Evolutionary conservation across 768 basidiomycete genomes (phyloP), one percentile per base, ranked within the genome.

Genomic region (Punctularia strigosozonata): DNA sequence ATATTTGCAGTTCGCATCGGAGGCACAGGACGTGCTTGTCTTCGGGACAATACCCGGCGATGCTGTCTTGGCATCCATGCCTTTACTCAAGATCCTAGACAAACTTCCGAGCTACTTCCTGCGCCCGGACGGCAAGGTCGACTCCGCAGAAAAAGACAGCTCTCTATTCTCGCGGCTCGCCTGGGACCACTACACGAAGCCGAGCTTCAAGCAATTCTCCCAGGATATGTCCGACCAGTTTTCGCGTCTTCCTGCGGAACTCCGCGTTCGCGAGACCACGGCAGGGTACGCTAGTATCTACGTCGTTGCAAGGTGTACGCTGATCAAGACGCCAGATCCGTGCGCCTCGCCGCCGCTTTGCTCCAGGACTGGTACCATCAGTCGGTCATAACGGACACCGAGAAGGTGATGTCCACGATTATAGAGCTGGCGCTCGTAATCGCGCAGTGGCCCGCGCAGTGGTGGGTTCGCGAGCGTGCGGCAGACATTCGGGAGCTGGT

Each of bases 11-110:
- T 80, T 75, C 50, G 77, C 80, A 7, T 62, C 77, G 42, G 83
- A 86, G 51, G 77, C 84, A 7, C 84, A 86, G 51, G 71, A 75
- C 42, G 81, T 83, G 24, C 75, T 86, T 41, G 68, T 85, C 26
- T 65, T 79, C 50, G 79, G 77, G 22, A 71, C 68, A 48, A 72
- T 87, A 43, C 80, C 84, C 24, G 62, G 66, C 17, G 61, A 65
- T 17, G 80, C 81, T 6, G 71, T 87, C 40, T 63, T 81, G 15
- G 62, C 79, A 14, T 85, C 84, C 13, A 61, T 87, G 18, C 80
- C 83, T 1, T 69, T 87, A 36, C 61, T 74, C 28, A 65, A 68
- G 15, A 56, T 87, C 41, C 58, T 87, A 43, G 66, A 72, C 43
- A 76, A 72, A 47, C 66, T 87, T 28, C 84, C 84, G 1, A 77